Evolutionary conservation across 768 basidiomycete genomes (phyloP).

Genomic region (Paxillus ammoniavirescens): DNA sequence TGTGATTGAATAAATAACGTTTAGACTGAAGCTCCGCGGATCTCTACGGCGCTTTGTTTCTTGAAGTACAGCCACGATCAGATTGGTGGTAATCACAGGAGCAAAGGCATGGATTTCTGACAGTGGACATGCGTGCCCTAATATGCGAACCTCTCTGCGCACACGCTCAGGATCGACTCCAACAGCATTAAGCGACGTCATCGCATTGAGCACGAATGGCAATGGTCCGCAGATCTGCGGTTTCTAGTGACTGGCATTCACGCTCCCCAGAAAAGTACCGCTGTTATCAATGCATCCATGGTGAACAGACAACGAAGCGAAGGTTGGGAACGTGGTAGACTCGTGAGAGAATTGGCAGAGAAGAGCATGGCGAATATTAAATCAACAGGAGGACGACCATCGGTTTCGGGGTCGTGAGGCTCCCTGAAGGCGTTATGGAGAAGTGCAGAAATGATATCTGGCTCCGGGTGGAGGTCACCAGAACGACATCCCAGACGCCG

Average conservation of each 20-base stretch:
- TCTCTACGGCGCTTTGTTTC: not conserved
- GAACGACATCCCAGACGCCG: constrained; percentile 40
- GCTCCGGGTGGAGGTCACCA: constrained; percentile 56
- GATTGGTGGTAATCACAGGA: not conserved
- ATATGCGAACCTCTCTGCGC: constrained; percentile 23
- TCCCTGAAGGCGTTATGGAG: constrained; percentile 30
- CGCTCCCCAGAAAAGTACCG: constrained; percentile 17
- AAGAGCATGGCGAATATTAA: constrained; percentile 21
- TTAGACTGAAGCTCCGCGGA: not conserved
- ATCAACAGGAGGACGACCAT: not conserved
- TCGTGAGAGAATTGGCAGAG: not conserved
- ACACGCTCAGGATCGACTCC: constrained; percentile 24
- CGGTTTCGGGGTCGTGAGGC: not conserved
- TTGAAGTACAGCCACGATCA: not conserved
- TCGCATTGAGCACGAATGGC: constrained; percentile 23
- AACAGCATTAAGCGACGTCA: constrained; percentile 19
- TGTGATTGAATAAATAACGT: too few relatives aligned
- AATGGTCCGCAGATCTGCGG: constrained; percentile 23
- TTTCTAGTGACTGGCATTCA: constrained; percentile 16
- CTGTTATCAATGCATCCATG: constrained; percentile 16
- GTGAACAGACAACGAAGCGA: constrained; percentile 13
- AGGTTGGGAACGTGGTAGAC: constrained; percentile 5
- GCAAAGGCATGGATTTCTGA: not conserved
- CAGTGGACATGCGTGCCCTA: constrained; percentile 1
- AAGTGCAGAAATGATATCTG: constrained; percentile 47